These are phyloP conservation scores for Calonectria hongkongensis DNA, from an alignment of 2,329 filamentous ascomycete species.

Conservation along the genomic window DNA sequence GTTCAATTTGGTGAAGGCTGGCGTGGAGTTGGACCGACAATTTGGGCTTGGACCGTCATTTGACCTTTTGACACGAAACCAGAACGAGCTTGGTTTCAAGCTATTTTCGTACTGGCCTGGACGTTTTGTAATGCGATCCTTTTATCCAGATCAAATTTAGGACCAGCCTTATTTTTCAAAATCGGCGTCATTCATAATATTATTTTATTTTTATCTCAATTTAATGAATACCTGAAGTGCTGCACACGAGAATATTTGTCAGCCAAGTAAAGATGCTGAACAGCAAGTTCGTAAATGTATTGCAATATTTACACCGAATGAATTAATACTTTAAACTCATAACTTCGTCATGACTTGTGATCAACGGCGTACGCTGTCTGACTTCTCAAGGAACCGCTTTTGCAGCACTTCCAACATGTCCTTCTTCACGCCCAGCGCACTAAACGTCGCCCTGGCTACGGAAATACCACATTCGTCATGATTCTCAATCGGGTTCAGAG, in stretches of 20 bases:
- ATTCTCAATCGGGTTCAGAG: conserved; percentile 43
- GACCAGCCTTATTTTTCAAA: too few species aligned
- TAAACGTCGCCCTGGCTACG: conserved; percentile 53
- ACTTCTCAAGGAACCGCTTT: conserved; percentile 38
- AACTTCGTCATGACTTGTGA: not conserved
- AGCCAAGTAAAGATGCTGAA: too few species aligned
- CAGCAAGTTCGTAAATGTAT: not conserved
- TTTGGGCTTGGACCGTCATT: not conserved
- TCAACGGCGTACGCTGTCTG: conserved; percentile 8
- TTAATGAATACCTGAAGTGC: too few species aligned
- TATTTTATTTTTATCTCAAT: too few species aligned
- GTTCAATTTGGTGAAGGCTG: not conserved
- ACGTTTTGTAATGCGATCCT: not conserved
- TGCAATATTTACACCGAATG: not conserved
- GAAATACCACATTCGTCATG: conserved; percentile 58
- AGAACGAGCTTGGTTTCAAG: not conserved
- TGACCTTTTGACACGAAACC: not conserved
- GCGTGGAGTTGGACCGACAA: too few species aligned
- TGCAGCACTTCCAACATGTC: conserved; percentile 53
- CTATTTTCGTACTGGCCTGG: not conserved
- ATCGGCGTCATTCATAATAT: too few species aligned
- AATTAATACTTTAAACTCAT: not conserved
- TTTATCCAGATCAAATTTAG: not conserved
- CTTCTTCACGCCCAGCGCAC: conserved; percentile 52
- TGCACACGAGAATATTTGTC: too few species aligned